Conservation (phyloP, 2,329 filamentous ascomycete genomes). For the Botrytis porri region DNA sequence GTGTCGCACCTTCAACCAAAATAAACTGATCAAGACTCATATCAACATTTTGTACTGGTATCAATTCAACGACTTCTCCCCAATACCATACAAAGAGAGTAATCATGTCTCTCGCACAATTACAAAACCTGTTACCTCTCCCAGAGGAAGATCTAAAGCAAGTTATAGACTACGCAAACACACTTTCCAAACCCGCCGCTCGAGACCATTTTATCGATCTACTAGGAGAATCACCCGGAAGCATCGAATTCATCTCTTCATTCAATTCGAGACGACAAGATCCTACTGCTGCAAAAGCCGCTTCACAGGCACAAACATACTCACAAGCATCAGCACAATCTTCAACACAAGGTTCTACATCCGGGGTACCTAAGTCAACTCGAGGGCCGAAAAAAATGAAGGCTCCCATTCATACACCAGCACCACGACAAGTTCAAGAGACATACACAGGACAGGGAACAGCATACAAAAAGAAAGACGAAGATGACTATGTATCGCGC, state of each 20-base stretch:
- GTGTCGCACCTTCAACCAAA: background rate
- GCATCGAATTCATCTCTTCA: conserved; percentile 67
- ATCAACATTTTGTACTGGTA: background rate
- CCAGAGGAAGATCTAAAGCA: conserved; percentile 83
- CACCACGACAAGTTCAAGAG: conserved; percentile 61
- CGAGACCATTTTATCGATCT: conserved; percentile 84
- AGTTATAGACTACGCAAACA: conserved; percentile 76
- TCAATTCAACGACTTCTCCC: background rate
- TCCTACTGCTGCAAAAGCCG: conserved; percentile 32
- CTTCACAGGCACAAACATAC: conserved; percentile 15
- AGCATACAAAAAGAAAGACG: conserved; percentile 71
- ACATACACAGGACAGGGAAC: conserved; percentile 57
- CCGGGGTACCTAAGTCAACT: conserved; percentile 48
- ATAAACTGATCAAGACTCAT: background rate
- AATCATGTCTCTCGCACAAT: conserved; percentile 56
- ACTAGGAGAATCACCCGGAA: conserved; percentile 78
- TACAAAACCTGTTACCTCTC: conserved; percentile 77
- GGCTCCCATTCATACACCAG: conserved; percentile 59
- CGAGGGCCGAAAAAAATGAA: conserved; percentile 57
- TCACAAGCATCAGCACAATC: conserved; percentile 17
- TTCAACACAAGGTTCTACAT: conserved; percentile 12
- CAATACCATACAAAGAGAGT: background rate
- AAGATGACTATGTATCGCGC: conserved; percentile 68
- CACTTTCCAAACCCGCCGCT: conserved; percentile 72
- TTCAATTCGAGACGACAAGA: conserved; percentile 67